Conservation (phyloP, 306 rosid species). For the Gillenia trifoliata region DNA sequence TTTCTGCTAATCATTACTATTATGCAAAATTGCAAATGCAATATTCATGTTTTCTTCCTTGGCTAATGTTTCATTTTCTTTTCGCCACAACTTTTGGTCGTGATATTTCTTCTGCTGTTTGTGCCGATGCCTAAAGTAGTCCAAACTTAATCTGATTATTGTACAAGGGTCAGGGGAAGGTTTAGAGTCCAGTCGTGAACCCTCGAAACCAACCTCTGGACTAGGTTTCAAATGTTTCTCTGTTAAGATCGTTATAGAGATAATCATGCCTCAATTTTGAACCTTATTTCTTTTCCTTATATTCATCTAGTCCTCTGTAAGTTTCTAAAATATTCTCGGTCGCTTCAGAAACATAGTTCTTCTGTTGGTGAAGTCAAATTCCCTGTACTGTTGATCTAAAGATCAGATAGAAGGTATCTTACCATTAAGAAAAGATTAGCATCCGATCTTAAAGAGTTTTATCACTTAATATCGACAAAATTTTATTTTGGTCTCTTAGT, state of each 20-base stretch:
- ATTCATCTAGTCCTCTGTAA: conserved; percentile 2
- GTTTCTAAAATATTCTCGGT: not conserved
- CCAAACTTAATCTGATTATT: not conserved
- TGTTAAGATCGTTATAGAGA: not conserved
- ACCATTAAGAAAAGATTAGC: not conserved
- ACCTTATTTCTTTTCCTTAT: not conserved
- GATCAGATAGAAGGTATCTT: not conserved
- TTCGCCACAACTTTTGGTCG: not conserved
- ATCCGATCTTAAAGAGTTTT: not conserved
- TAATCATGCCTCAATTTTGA: not conserved
- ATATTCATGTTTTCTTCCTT: not conserved
- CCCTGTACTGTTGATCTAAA: not conserved
- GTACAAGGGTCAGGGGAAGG: not conserved
- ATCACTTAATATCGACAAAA: too few relatives aligned
- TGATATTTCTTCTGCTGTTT: not conserved
- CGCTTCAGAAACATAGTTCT: not conserved
- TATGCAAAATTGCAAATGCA: not conserved
- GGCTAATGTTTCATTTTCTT: too few relatives aligned
- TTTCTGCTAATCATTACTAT: not conserved
- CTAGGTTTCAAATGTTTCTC: not conserved
- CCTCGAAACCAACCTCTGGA: not conserved
- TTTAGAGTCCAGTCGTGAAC: not conserved
- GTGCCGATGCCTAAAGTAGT: not conserved
- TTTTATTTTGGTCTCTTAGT: not conserved
- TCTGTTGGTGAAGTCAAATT: not conserved